Conservation (phyloP, 139 green algal species). For the Trebouxia sp. region DNA sequence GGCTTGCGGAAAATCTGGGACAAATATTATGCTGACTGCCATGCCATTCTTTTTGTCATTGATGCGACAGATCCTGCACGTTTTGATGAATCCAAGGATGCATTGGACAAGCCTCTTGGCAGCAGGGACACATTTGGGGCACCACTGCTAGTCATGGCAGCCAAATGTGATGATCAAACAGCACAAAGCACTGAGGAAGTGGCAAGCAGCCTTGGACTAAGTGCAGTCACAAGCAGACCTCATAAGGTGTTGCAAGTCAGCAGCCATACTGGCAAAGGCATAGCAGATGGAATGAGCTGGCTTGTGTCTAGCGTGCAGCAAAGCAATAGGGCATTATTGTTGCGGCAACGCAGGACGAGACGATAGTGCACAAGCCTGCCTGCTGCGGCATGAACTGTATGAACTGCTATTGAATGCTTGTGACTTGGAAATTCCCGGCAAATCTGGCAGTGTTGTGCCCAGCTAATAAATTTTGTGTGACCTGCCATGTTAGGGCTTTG, state of each 20-base stretch:
- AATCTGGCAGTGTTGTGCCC: no score
- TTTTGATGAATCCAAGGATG: constrained; percentile 66
- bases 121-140: constrained; percentile 76
- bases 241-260: constrained; percentile 68
- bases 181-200: constrained; percentile 51
- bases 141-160: constrained; percentile 90
- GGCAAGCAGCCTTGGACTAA: constrained; percentile 60
- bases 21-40: constrained; percentile 94
- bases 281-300: constrained; percentile 83
- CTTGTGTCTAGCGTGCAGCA: constrained; percentile 76
- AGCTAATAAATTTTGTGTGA: no score
- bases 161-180: constrained; percentile 84
- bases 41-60: constrained; percentile 91
- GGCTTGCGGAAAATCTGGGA: constrained; percentile 93
- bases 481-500: no score
- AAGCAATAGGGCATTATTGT: constrained; percentile 51
- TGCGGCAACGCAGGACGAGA: constrained; percentile 26
- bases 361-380: not conserved
- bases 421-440: no score
- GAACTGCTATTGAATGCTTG: no score
- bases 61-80: constrained; percentile 60
- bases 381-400: no score
- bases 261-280: constrained; percentile 72
- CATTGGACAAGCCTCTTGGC: constrained; percentile 70
- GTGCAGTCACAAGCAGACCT: constrained; percentile 40